phyloP scores from a whole-genome alignment of 768 basidiomycete genomes.

The Tricholoma saponaceum region DNA sequence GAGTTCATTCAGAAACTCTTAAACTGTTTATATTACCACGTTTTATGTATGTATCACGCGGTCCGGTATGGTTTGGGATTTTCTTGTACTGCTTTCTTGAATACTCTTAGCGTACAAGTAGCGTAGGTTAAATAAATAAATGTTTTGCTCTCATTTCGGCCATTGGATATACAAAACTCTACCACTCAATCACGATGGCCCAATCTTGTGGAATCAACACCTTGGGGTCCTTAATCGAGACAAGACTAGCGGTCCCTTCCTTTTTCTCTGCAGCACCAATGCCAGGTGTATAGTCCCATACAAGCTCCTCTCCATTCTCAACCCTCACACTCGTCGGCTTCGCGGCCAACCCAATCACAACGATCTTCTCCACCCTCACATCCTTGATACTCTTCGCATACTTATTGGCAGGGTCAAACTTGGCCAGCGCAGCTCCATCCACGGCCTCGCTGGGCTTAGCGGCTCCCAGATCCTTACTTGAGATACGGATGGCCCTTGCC shows the following conservation, averaged over 20 bases:
- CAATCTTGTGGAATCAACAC: slow-evolving; percentile 59
- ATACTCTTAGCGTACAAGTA: background rate
- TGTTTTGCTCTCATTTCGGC: background rate
- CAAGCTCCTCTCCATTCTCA: slow-evolving; percentile 46
- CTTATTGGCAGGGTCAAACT: slow-evolving; percentile 54
- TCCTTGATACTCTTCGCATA: slow-evolving; percentile 63
- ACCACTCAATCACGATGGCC: slow-evolving; percentile 43
- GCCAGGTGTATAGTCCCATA: slow-evolving; percentile 68
- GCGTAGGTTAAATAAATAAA: background rate
- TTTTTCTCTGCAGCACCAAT: slow-evolving; percentile 50
- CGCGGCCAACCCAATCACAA: slow-evolving; percentile 66
- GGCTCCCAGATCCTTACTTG: slow-evolving; percentile 52
- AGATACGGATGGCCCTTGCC: slow-evolving; percentile 38
- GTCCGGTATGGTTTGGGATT: background rate
- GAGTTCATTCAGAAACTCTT: slow-evolving; percentile 2
- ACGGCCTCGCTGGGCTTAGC: slow-evolving; percentile 42
- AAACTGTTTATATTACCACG: slow-evolving; percentile 8
- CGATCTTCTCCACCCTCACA: slow-evolving; percentile 79
- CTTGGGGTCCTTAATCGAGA: slow-evolving; percentile 76
- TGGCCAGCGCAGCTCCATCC: slow-evolving; percentile 43
- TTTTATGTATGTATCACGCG: slow-evolving; percentile 12
- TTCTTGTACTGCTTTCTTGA: slow-evolving; percentile 6
- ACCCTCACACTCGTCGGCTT: slow-evolving; percentile 62
- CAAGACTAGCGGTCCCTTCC: slow-evolving; percentile 61
- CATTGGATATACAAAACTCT: slow-evolving; percentile 2